These are phyloP conservation scores for Psilocybe cyanescens DNA, from an alignment of 768 basidiomycete species.

Conservation along the genomic window DNA sequence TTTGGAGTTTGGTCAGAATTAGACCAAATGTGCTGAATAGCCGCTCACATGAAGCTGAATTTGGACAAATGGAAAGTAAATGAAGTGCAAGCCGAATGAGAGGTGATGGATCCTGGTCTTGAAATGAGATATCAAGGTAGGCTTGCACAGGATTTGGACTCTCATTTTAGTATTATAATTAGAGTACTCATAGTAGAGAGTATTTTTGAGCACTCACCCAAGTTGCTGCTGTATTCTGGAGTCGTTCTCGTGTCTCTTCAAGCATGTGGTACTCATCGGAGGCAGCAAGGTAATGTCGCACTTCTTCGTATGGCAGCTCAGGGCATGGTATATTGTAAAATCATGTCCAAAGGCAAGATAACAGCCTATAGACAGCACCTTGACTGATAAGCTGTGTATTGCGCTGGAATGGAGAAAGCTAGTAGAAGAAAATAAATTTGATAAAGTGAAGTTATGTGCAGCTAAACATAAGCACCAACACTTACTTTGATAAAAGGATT, in stretches of 20 bases:
- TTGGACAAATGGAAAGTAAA: conserved; percentile 21
- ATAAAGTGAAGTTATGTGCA: too few relatives aligned
- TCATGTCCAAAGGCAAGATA: conserved; percentile 3
- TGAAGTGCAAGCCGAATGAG: conserved; percentile 13
- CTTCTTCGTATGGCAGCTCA: neutral
- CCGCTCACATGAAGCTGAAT: conserved; percentile 26
- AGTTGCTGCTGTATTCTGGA: neutral
- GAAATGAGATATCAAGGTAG: neutral
- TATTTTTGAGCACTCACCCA: neutral
- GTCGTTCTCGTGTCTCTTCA: neutral
- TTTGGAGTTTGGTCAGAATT: conserved; percentile 25
- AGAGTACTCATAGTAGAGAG: neutral
- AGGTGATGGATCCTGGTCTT: neutral
- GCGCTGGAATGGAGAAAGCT: neutral
- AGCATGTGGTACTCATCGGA: neutral
- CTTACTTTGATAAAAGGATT: conserved; percentile 27
- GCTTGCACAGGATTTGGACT: conserved; percentile 10
- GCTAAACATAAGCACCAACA: too few relatives aligned
- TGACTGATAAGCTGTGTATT: neutral
- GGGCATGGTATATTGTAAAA: conserved; percentile 1
- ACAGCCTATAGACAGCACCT: conserved; percentile 1
- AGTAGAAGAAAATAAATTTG: conserved; percentile 1
- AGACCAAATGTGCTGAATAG: conserved; percentile 26
- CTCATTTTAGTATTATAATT: neutral
- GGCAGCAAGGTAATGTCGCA: neutral